Conservation (phyloP, 225 moss, liverwort and hornwort species). For the Anthoceros angustus region DNA sequence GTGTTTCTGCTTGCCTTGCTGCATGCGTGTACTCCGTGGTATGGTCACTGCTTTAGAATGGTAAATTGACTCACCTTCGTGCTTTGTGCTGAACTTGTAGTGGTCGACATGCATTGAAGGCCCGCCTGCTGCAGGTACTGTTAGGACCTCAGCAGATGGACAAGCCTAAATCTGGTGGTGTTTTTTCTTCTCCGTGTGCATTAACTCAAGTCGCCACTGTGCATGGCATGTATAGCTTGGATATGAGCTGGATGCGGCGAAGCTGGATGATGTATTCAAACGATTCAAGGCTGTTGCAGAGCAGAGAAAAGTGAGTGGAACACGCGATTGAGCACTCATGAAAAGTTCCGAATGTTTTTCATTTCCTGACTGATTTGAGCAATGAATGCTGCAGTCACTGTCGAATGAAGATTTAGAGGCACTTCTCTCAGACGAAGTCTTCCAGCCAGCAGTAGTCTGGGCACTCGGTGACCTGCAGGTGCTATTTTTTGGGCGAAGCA, state of each 20-base stretch:
- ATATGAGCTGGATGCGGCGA: constrained; percentile 55
- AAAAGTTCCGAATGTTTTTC: not conserved
- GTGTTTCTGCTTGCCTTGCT: no score
- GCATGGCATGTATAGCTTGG: constrained; percentile 36
- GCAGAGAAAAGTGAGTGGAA: constrained; percentile 21
- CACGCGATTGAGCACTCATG: not conserved
- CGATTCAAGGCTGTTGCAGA: constrained; percentile 61
- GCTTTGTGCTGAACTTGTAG: constrained; percentile 17
- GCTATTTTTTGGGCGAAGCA: not conserved
- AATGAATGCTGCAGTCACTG: constrained; percentile 15
- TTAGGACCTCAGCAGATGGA: not conserved
- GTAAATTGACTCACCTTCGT: not conserved
- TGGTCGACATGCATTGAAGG: constrained; percentile 85
- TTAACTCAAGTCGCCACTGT: not conserved
- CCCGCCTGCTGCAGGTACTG: constrained; percentile 38
- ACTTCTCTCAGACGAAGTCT: constrained; percentile 72
- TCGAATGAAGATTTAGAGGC: constrained; percentile 69
- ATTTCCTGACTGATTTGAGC: not conserved
- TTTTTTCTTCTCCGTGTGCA: not conserved
- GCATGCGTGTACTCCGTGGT: not conserved
- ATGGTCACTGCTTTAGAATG: no score
- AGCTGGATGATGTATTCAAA: constrained; percentile 73
- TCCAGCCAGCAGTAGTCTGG: constrained; percentile 74
- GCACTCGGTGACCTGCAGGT: constrained; percentile 47
- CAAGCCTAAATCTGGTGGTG: not conserved